These are phyloP conservation scores for Colletotrichum viniferum DNA, from an alignment of 2,329 filamentous ascomycete species.

Conservation along the genomic window DNA sequence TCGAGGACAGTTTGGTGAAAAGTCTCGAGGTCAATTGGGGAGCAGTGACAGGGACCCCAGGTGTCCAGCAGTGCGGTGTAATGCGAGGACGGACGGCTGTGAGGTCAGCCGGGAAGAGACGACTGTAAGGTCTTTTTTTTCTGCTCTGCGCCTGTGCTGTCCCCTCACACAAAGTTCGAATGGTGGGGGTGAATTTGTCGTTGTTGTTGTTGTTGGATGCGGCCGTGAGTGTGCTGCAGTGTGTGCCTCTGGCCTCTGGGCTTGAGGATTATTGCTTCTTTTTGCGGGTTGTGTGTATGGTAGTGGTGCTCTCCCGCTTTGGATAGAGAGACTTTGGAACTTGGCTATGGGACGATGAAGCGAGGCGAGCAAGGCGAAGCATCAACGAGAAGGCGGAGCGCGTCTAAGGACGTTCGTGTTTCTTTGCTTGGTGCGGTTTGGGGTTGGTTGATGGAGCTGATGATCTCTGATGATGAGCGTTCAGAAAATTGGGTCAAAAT, in stretches of 20 bases:
- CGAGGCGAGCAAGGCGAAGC: slow-evolving; percentile 2
- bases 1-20: slow-evolving; percentile 14
- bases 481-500: slow-evolving; percentile 18
- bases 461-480: slow-evolving; percentile 22
- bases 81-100: neutral
- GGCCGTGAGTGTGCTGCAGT: too few relatives aligned
- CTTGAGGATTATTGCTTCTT: neutral
- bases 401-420: neutral
- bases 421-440: slow-evolving; percentile 9
- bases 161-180: neutral
- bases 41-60: slow-evolving; percentile 14
- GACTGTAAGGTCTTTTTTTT: neutral
- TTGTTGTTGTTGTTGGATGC: neutral
- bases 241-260: neutral
- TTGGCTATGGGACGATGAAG: neutral
- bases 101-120: neutral
- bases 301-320: too few relatives aligned
- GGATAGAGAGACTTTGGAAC: too few relatives aligned
- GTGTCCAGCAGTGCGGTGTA: slow-evolving; percentile 7
- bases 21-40: slow-evolving; percentile 19
- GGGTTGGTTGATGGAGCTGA: slow-evolving; percentile 19
- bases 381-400: slow-evolving; percentile 12
- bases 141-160: neutral
- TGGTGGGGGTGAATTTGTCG: neutral
- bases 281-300: neutral